These are phyloP conservation scores for Yamadazyma mexicana DNA, from an alignment of 1,139 yeast species.

Conservation along the genomic window DNA sequence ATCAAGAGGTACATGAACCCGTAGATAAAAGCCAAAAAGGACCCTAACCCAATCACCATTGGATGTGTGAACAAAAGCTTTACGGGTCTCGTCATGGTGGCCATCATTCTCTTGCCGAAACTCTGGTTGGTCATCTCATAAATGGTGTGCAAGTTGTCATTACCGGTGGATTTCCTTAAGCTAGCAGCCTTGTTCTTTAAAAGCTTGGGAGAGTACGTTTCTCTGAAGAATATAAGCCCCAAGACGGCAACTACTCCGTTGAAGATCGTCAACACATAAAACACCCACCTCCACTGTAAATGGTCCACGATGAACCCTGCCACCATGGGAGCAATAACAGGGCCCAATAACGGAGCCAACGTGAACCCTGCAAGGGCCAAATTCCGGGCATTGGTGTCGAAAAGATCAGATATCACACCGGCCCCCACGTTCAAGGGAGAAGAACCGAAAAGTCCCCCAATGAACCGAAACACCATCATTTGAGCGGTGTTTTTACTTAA, in stretches of 20 bases:
- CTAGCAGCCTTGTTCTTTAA: conserved; percentile 31
- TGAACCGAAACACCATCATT: conserved; percentile 40
- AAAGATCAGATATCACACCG: conserved; percentile 41
- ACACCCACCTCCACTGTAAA: conserved; percentile 46
- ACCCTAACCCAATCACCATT: conserved; percentile 45
- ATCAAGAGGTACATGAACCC: conserved; percentile 51
- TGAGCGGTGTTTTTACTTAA: conserved; percentile 39
- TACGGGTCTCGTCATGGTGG: conserved; percentile 41
- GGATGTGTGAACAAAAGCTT: conserved; percentile 44
- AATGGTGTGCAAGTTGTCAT: conserved; percentile 40
- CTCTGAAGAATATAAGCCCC: conserved; percentile 37
- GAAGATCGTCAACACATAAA: conserved; percentile 41
- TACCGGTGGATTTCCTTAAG: conserved; percentile 38
- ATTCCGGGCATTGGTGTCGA: conserved; percentile 38
- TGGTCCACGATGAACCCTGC: conserved; percentile 56
- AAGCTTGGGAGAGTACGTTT: conserved; percentile 43
- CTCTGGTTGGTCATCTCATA: conserved; percentile 43
- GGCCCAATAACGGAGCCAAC: conserved; percentile 55
- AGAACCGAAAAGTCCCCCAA: conserved; percentile 43
- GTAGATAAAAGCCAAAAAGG: conserved; percentile 48
- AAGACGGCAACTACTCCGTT: conserved; percentile 39
- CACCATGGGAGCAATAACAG: conserved; percentile 60
- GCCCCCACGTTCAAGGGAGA: conserved; percentile 47
- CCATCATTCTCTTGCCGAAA: conserved; percentile 26
- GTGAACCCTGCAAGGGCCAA: conserved; percentile 44